Conservation (phyloP, 2,329 filamentous ascomycete genomes). For the Emergomyces pasteurianus region DNA sequence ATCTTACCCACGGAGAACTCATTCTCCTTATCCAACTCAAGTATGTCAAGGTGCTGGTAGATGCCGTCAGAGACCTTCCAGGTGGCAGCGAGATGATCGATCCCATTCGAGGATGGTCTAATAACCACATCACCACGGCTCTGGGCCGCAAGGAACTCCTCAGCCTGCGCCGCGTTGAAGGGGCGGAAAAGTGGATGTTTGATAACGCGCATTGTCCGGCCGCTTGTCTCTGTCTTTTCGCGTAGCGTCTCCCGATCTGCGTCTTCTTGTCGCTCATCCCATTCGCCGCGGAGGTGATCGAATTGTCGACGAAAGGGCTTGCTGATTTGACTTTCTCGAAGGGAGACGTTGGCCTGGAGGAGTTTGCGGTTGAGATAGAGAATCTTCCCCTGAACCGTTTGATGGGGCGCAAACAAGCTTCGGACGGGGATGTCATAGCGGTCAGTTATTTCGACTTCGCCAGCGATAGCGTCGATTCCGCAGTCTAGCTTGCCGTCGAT, state of each 20-base stretch:
- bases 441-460: constrained; percentile 68
- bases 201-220: constrained; percentile 84
- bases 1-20: constrained; percentile 86
- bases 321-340: constrained; percentile 69
- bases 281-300: constrained; percentile 66
- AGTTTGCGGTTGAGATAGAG: constrained; percentile 77
- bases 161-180: constrained; percentile 83
- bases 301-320: constrained; percentile 57
- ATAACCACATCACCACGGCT: constrained; percentile 85
- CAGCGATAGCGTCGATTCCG: constrained; percentile 80
- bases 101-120: constrained; percentile 85
- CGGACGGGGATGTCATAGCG: constrained; percentile 55
- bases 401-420: constrained; percentile 63
- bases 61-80: constrained; percentile 96
- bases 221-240: constrained; percentile 75
- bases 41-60: constrained; percentile 95
- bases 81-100: constrained; percentile 88
- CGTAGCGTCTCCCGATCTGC: constrained; percentile 71
- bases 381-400: constrained; percentile 81
- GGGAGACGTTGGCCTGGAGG: constrained; percentile 69
- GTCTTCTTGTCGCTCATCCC: constrained; percentile 74
- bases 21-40: constrained; percentile 93
- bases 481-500: constrained; percentile 90
- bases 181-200: constrained; percentile 94
- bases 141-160: constrained; percentile 83